Evolutionary conservation across 345 rosid species (phyloP).

Genomic region (Salix brachista): DNA sequence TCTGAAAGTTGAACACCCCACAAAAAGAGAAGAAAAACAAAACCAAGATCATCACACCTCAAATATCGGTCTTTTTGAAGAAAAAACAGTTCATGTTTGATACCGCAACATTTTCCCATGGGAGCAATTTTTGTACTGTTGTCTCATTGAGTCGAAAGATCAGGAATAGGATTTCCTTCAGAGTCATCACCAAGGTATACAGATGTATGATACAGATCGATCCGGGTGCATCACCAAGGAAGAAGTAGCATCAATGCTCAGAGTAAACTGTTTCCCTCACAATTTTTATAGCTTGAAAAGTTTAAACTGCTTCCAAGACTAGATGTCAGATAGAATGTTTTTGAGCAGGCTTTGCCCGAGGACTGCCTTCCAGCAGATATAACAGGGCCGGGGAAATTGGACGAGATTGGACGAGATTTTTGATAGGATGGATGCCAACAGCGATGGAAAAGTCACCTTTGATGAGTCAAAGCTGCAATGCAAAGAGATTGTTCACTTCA

Average conservation of each 20-base stretch:
- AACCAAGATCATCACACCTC: no score
- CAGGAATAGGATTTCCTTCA: no score
- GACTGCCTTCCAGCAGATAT: conserved; percentile 61
- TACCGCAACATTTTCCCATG: no score
- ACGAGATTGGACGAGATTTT: conserved; percentile 62
- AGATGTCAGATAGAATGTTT: background rate
- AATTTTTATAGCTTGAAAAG: background rate
- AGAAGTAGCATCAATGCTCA: conserved; percentile 65
- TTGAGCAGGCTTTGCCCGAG: conserved; percentile 55
- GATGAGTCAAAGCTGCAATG: conserved; percentile 73
- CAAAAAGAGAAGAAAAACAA: no score
- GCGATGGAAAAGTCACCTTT: conserved; percentile 60
- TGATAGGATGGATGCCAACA: conserved; percentile 61
- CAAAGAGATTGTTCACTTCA: conserved; percentile 63
- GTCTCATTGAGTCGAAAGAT: no score
- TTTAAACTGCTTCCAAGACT: background rate
- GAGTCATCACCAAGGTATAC: background rate
- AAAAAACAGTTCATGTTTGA: no score
- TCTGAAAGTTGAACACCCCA: no score
- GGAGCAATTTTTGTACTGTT: no score
- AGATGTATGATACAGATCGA: conserved; percentile 67
- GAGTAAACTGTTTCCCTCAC: conserved; percentile 29
- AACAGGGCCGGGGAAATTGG: conserved; percentile 56
- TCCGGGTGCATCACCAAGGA: conserved; percentile 68
- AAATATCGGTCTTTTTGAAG: no score